Evolutionary conservation across 768 basidiomycete genomes (phyloP).

Genomic region (Termitomyces titanicus): DNA sequence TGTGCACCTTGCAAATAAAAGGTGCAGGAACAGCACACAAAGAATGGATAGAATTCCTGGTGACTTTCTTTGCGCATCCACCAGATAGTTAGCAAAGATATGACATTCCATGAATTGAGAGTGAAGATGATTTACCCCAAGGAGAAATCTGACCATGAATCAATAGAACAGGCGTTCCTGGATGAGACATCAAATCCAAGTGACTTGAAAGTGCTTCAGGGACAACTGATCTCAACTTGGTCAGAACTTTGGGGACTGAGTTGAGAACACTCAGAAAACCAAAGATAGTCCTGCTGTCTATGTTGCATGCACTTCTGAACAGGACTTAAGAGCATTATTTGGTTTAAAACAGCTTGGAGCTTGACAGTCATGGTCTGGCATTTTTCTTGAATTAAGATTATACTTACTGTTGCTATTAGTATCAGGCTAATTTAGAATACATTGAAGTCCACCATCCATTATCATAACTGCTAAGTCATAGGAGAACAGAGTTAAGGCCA

Average conservation of each 20-base stretch:
- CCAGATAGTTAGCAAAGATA: conserved; percentile 5
- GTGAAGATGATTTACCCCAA: conserved; percentile 1
- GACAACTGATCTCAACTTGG: conserved; percentile 13
- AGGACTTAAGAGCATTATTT: neutral
- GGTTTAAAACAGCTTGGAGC: neutral
- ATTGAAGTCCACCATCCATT: too few species aligned
- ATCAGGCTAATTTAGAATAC: too few species aligned
- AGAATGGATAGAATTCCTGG: conserved; percentile 2
- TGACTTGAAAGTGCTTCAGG: neutral
- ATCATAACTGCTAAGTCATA: too few species aligned
- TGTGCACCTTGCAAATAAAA: neutral
- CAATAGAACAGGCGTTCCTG: conserved; percentile 14
- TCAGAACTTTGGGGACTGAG: neutral
- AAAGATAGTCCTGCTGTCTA: conserved; percentile 4
- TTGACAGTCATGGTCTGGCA: too few species aligned
- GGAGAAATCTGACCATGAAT: neutral
- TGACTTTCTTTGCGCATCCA: conserved; percentile 9
- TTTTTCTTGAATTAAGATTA: too few species aligned
- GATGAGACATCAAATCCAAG: neutral
- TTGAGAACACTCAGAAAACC: conserved; percentile 5
- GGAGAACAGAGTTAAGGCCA: too few species aligned
- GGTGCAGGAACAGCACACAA: neutral
- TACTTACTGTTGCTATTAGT: too few species aligned
- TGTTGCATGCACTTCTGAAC: conserved; percentile 1
- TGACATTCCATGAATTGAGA: conserved; percentile 10